Conservation (phyloP, 345 rosid species). For the Gossypium ekmanianum region DNA sequence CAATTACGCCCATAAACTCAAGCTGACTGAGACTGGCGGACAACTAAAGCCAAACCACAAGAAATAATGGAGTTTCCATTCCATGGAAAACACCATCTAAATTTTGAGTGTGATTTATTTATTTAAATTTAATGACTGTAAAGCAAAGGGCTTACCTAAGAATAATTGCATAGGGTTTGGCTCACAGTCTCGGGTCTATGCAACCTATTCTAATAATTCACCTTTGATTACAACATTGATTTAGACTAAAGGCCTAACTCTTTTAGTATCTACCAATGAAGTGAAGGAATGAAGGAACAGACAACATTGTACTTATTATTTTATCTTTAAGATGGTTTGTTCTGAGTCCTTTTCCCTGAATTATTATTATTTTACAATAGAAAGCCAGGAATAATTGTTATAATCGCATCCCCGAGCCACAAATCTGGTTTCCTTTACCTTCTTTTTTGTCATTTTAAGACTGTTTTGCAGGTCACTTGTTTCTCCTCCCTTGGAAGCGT, state of each 20-base stretch:
- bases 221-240: constrained; percentile 10
- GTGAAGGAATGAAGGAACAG: not conserved
- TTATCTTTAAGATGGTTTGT: not conserved
- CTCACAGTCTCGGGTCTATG: not conserved
- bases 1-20: not conserved
- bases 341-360: not conserved
- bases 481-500: no score
- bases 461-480: no score
- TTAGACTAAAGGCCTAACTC: constrained; percentile 12
- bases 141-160: not conserved
- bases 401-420: no score
- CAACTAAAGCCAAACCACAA: constrained; percentile 3
- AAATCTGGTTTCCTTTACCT: no score
- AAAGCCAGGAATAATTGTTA: no score
- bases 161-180: constrained; percentile 2
- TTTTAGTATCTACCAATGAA: not conserved
- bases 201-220: not conserved
- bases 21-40: not conserved
- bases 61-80: not conserved
- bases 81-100: not conserved
- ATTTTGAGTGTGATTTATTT: not conserved
- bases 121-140: not conserved
- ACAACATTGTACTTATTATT: not conserved
- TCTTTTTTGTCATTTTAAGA: no score
- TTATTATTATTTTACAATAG: not conserved